These are phyloP conservation scores for Datura wrightii DNA, from an alignment of 257 asterid species.

Conservation along the genomic window DNA sequence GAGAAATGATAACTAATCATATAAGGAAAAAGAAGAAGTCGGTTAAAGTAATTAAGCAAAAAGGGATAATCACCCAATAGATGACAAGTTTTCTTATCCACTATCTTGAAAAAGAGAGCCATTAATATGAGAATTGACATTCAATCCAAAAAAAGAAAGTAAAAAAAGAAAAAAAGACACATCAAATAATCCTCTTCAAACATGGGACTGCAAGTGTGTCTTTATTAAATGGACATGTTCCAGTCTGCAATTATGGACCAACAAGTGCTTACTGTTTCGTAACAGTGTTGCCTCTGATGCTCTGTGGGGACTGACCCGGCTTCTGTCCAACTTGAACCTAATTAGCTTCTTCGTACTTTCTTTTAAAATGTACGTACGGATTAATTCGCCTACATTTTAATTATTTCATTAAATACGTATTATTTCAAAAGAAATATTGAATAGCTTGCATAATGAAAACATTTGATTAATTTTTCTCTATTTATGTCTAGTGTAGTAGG, in stretches of 20 bases:
- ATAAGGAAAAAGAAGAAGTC: background rate
- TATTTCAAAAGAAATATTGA: background rate
- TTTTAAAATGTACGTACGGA: background rate
- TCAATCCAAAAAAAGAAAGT: background rate
- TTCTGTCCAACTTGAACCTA: background rate
- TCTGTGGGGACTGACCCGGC: background rate
- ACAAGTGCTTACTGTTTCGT: background rate
- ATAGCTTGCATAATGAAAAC: background rate
- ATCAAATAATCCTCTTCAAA: background rate
- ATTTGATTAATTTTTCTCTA: no score
- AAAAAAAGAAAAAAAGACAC: background rate
- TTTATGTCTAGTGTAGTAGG: no score
- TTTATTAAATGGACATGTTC: background rate
- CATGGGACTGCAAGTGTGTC: slow-evolving; percentile 20
- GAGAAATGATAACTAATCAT: background rate
- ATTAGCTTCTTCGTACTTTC: background rate
- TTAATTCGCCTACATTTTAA: background rate
- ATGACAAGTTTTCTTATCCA: background rate
- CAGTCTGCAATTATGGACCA: slow-evolving; percentile 23
- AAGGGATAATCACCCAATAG: background rate
- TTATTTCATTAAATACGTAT: background rate
- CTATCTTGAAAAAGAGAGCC: background rate
- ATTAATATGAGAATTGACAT: background rate
- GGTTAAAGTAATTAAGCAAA: background rate
- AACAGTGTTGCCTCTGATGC: background rate